Evolutionary conservation across 371 early-diverging fungal species (phyloP).

Genomic region (Mucor mucedo): DNA sequence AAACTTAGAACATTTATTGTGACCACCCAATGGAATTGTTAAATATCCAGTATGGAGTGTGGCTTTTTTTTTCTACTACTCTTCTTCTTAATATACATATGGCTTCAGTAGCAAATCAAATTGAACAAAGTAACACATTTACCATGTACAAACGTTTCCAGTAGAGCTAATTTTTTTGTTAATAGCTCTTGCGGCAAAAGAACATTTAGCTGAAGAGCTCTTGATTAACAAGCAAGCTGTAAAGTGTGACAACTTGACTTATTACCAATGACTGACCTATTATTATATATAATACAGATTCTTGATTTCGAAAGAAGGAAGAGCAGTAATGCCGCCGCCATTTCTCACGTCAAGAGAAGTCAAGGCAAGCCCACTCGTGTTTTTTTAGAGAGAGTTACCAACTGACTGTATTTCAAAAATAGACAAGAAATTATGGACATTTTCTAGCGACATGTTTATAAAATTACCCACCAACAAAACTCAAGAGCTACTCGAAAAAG

Average conservation of each 20-base stretch:
- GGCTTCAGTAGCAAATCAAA: conserved; percentile 21
- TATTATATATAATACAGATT: conserved; percentile 40
- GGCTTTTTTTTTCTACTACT: conserved; percentile 3
- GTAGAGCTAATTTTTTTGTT: background rate
- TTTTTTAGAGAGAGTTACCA: background rate
- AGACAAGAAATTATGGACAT: conserved; percentile 71
- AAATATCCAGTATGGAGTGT: background rate
- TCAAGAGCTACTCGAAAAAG: conserved; percentile 49
- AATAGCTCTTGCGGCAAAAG: conserved; percentile 57
- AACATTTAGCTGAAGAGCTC: conserved; percentile 66
- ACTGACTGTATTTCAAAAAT: conserved; percentile 14
- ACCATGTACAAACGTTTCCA: background rate
- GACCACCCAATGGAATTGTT: background rate
- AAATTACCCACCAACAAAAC: conserved; percentile 51
- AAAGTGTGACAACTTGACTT: conserved; percentile 7
- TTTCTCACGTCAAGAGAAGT: conserved; percentile 51
- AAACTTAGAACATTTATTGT: background rate
- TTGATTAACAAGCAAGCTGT: conserved; percentile 65
- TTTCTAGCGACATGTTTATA: conserved; percentile 70
- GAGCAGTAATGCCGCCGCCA: conserved; percentile 66
- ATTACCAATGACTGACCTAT: background rate
- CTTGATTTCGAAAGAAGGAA: conserved; percentile 65
- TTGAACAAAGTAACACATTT: conserved; percentile 24
- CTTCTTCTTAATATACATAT: background rate
- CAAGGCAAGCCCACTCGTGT: conserved; percentile 6